Evolutionary conservation across 164 flowering plant species (phyloP), one percentile per base, ranked within the genome.

Genomic region (Platanus orientalis): DNA sequence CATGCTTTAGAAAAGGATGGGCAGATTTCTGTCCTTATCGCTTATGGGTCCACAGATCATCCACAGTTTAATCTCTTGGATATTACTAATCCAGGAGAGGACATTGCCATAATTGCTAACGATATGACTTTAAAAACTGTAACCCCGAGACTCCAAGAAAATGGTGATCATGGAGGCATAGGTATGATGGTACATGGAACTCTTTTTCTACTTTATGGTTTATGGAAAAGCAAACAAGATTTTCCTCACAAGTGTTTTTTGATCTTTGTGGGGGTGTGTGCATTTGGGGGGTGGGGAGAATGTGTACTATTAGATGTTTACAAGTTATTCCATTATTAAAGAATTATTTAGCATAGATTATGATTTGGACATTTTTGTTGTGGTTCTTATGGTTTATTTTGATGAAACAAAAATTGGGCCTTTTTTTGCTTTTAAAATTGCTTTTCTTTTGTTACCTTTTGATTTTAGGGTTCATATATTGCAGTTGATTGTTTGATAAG

Each of bases 51-150:
- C 7, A 16, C 66, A 14, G 62, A 69, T 52, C 36, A 29, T 58
- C 79, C 78, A 27, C 73, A 67, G 30, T 75, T 77, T 69, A 66
- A 26, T 54, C 42, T 63, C 23, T 45, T 77, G 13, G 67, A 77
- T 30, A 56, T 77, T 17, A 34, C 72, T 32, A 54, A 26, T 24
- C 42, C 70, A 12, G 79, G 76, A 53, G 72, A 71, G 61, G 70
- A 75, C 13, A 54, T 75, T 32, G 65, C 63, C 2, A 23, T 75
- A 28, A 62, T 32, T 34, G 66, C 72, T 40, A 30, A 23, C 26
- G 64, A 67, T 25, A 44, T 60, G 23, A 23, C 10, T 20, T 34
- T 27, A 19, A 49, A 21, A 48, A 39, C 40, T 23, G 19, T 36
- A 20, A 48, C 51, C 7, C 51, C 23, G 16, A 39, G 29, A 29